A percentile compares a stretch with the other conserved stretches of the same genome.
Evolutionary conservation across 1,139 yeast species (phyloP).

Genomic region (Debaryomyces singareniensis): DNA sequence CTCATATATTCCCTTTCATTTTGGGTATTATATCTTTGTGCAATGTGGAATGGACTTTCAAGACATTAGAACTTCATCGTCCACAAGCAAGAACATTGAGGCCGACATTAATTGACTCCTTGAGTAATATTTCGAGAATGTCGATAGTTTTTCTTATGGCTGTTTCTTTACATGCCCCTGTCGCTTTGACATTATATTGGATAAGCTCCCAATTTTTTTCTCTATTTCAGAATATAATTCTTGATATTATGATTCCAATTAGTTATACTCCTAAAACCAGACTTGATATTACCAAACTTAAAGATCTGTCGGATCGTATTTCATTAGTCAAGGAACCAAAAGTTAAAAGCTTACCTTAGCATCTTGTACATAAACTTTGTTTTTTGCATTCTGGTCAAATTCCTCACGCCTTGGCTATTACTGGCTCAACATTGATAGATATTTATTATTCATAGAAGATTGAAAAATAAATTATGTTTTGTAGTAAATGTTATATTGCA

Average conservation of each 20-base stretch:
- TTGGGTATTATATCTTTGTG: conserved; percentile 66
- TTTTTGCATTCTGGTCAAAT: no score
- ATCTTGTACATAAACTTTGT: no score
- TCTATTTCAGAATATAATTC: conserved; percentile 62
- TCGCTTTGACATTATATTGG: conserved; percentile 81
- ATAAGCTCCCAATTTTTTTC: conserved; percentile 76
- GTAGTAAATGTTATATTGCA: no score
- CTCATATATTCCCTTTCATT: conserved; percentile 59
- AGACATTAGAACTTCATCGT: conserved; percentile 48
- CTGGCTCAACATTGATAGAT: no score
- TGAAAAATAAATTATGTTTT: no score
- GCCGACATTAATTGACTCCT: conserved; percentile 56
- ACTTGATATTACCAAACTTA: conserved; percentile 8
- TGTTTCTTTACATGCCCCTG: conserved; percentile 78
- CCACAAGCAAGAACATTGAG: conserved; percentile 31
- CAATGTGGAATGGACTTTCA: conserved; percentile 71
- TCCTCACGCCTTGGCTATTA: no score
- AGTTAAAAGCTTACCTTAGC: no score
- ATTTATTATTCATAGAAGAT: no score
- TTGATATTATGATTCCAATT: conserved; percentile 64
- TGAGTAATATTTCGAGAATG: conserved; percentile 62
- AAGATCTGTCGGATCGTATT: no score
- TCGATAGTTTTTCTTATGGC: conserved; percentile 80
- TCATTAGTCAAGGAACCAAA: no score
- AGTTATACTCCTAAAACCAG: conserved; percentile 41